These are phyloP conservation scores for Yamadazyma blattariae DNA, from an alignment of 1,139 yeast species.

Conservation along the genomic window DNA sequence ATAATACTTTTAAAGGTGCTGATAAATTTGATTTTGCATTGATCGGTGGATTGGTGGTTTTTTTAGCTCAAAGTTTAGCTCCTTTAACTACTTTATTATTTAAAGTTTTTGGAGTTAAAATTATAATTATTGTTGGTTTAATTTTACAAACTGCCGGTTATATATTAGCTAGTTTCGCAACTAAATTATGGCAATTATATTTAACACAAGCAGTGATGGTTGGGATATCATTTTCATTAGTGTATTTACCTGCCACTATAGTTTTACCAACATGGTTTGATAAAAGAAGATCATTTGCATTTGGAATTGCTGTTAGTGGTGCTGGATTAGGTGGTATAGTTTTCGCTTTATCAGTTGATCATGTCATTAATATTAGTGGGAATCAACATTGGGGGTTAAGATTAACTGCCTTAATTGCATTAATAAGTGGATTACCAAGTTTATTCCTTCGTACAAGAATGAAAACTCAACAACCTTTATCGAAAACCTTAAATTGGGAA, in stretches of 20 bases:
- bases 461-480: slow-evolving; percentile 27
- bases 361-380: slow-evolving; percentile 48
- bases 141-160: slow-evolving; percentile 54
- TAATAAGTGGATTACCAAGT: slow-evolving; percentile 21
- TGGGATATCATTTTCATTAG: slow-evolving; percentile 58
- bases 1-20: slow-evolving; percentile 54
- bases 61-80: slow-evolving; percentile 54
- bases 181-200: slow-evolving; percentile 60
- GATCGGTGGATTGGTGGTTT: slow-evolving; percentile 65
- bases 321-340: slow-evolving; percentile 67
- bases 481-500: slow-evolving; percentile 18
- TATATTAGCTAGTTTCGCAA: slow-evolving; percentile 63
- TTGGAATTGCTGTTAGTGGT: slow-evolving; percentile 61
- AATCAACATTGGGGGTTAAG: slow-evolving; percentile 67
- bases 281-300: slow-evolving; percentile 53
- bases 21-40: slow-evolving; percentile 60
- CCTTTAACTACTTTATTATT: slow-evolving; percentile 46
- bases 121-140: slow-evolving; percentile 46
- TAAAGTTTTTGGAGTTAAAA: slow-evolving; percentile 32
- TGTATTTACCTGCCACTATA: slow-evolving; percentile 58
- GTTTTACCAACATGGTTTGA: slow-evolving; percentile 65
- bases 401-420: slow-evolving; percentile 43
- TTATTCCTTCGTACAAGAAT: slow-evolving; percentile 47
- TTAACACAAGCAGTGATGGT: slow-evolving; percentile 66
- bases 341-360: slow-evolving; percentile 48